phyloP scores from a whole-genome alignment of 768 basidiomycete species.

The Hydnomerulius pinastri region DNA sequence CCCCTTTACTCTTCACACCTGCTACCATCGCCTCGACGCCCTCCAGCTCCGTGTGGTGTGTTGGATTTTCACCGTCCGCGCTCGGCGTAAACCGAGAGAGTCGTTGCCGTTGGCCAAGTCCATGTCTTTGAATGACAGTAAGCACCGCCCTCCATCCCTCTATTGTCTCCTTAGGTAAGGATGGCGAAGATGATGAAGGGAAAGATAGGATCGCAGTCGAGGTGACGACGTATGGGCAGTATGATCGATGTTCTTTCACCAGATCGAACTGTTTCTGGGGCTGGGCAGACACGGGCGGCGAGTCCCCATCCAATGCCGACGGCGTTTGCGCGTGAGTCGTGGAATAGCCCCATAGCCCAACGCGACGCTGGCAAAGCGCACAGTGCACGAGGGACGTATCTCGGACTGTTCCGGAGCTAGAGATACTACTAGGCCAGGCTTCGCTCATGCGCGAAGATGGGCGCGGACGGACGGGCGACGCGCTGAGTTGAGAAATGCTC shows the following conservation, averaged over 20 bases:
- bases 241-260: constrained; percentile 79
- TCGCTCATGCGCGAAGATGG: constrained; percentile 10
- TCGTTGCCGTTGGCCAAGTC: constrained; percentile 58
- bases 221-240: constrained; percentile 80
- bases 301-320: constrained; percentile 12
- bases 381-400: constrained; percentile 65
- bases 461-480: constrained; percentile 15
- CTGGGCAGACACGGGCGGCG: constrained; percentile 20
- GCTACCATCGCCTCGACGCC: constrained; percentile 75
- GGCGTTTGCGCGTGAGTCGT: constrained; percentile 18
- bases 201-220: constrained; percentile 66
- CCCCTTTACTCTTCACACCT: constrained; percentile 74
- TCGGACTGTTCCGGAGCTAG: constrained; percentile 16
- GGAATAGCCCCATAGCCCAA: constrained; percentile 77
- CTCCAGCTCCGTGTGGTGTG: constrained; percentile 37
- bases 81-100: constrained; percentile 29
- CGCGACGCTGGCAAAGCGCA: constrained; percentile 70
- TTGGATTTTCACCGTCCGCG: constrained; percentile 30
- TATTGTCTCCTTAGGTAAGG: constrained; percentile 33
- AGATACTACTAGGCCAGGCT: neutral
- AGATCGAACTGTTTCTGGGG: constrained; percentile 63
- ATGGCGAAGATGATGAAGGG: constrained; percentile 29
- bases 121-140: constrained; percentile 64
- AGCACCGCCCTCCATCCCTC: constrained; percentile 87
- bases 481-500: constrained; percentile 19